Conservation (phyloP, 1,284 basidiomycete genomes). For the Puccinia triticina region DNA sequence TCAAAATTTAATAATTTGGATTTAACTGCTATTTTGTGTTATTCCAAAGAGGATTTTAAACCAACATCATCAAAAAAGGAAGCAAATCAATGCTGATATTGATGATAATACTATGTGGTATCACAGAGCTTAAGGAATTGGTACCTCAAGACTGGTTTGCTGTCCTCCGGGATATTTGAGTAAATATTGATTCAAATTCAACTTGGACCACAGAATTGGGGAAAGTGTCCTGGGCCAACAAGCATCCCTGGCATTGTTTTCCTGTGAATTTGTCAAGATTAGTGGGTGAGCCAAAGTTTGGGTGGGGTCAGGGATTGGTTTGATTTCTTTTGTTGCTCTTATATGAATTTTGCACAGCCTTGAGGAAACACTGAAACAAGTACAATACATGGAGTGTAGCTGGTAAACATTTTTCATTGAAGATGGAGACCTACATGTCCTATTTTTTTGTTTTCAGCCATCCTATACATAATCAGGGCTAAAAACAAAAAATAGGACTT, state of each 20-base stretch:
- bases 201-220: neutral
- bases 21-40: neutral
- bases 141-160: neutral
- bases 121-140: neutral
- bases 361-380: too few species aligned
- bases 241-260: neutral
- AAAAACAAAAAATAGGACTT: too few species aligned
- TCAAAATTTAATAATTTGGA: slow-evolving; percentile 1
- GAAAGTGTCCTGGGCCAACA: neutral
- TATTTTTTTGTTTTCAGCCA: too few species aligned
- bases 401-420: too few species aligned
- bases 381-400: too few species aligned
- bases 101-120: neutral
- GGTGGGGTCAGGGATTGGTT: neutral
- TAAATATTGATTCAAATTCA: slow-evolving; percentile 1
- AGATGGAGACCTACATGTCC: too few species aligned
- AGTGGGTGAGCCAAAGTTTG: neutral
- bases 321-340: too few species aligned
- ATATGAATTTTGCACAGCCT: too few species aligned
- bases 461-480: too few species aligned
- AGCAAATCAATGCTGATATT: neutral
- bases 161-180: neutral
- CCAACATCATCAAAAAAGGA: neutral
- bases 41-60: neutral
- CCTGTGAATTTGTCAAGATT: neutral